These are phyloP conservation scores for Pecoramyces ruminantium DNA, from an alignment of 192 early-diverging fungal species.

Conservation along the genomic window DNA sequence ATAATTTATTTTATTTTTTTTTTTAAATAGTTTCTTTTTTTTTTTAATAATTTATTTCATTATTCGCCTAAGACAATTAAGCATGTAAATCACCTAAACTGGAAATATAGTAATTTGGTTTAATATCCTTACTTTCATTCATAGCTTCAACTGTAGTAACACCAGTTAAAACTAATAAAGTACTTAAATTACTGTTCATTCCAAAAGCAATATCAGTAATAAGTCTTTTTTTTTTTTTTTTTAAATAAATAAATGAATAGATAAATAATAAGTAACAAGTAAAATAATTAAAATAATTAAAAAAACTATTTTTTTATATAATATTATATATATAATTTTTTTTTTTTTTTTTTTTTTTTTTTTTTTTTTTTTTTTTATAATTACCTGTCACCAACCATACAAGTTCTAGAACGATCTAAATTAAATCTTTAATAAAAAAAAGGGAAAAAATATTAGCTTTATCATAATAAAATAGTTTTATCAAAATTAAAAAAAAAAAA, in stretches of 20 bases:
- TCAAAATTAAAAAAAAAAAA: not conserved
- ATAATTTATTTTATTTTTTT: no score
- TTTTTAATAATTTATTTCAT: no score
- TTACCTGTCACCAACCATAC: slow-evolving; percentile 82
- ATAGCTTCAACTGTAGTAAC: not conserved
- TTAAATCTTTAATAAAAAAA: slow-evolving; percentile 19
- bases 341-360: no score
- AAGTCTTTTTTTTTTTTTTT: slow-evolving; percentile 18
- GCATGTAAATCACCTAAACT: not conserved
- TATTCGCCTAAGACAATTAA: no score
- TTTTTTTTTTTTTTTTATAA: not conserved
- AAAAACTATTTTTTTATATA: no score
- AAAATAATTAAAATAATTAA: no score
- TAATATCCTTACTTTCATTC: not conserved
- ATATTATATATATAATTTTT: not conserved
- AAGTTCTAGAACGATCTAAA: slow-evolving; percentile 61
- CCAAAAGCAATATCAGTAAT: slow-evolving; percentile 96
- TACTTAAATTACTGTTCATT: slow-evolving; percentile 60
- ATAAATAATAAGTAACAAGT: no score
- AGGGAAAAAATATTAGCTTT: not conserved
- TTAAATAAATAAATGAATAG: no score
- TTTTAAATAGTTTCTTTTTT: no score
- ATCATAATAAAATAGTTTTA: no score
- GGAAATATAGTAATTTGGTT: not conserved
- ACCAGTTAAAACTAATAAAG: slow-evolving; percentile 85